Evolutionary conservation across 441 rosid species (phyloP), one percentile per base, ranked within the genome.

Genomic region (Raphanus hybrid): DNA sequence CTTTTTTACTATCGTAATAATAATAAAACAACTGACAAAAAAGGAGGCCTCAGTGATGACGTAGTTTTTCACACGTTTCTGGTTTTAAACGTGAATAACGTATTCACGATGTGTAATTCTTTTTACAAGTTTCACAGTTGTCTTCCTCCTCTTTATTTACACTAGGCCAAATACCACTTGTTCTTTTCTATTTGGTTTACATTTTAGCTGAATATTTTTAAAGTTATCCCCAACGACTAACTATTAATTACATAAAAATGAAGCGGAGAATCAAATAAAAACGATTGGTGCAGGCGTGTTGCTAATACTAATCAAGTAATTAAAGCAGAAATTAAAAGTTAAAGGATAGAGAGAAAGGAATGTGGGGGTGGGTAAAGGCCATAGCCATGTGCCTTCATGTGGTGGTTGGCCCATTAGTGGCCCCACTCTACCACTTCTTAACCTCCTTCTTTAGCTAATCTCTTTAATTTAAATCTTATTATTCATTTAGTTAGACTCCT

Each of bases 301-400:
- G 57, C 57, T 70, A 75, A 75, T 37, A 50, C 7, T 65, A 71
- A 80, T 75, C 41, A 65, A 50, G 55, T 68, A 52, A 69, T 57
- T 61, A 67, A 48, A 72, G 64, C 10, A 23, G 8, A 27, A 48
- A 70, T 77, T 57, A 26, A 70, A 60, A 75, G 68, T 48, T 70
- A 80, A 80, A 64, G 32, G 76, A 75, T 65, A 65, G 75, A 48
- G 65, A 70, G 70, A 75, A 48, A 74, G 71, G 41, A 69, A 75
- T 65, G 75, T 57, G 66, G 69, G 41, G 77, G 76, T 64, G 60
- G 76, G 76, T 75, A 71, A 75, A 52, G 71, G 76, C 76, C 67
- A 69, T 41, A 69, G 80, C 83, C 83, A 80, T 80, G 83, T 80
- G 83, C 83, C 61, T 75, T 75, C 83, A 80, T 80, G 83, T 80